A percentile compares a stretch with the other conserved stretches of the same genome.
Evolutionary conservation across 164 flowering plant genomes (phyloP).

Genomic region (Piper betle): DNA sequence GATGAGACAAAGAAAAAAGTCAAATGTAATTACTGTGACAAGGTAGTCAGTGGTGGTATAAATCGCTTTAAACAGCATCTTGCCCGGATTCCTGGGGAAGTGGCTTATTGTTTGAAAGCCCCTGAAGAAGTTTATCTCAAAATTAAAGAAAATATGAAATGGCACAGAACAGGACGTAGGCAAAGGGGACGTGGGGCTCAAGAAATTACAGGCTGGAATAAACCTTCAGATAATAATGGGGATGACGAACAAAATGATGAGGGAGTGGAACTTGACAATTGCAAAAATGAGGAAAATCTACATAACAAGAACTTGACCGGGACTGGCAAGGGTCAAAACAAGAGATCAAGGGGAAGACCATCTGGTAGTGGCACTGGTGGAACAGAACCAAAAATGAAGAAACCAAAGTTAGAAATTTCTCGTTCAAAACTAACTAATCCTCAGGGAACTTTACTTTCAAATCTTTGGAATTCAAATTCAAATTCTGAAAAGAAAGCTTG

Average conservation of each 20-base stretch:
- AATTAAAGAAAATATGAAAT: constrained; percentile 72
- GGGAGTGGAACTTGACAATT: constrained; percentile 22
- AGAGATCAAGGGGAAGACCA: constrained; percentile 21
- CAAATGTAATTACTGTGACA: constrained; percentile 68
- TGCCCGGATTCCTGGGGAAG: constrained; percentile 75
- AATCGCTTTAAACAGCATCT: constrained; percentile 73
- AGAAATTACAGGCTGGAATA: constrained; percentile 29
- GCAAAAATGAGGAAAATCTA: constrained; percentile 18
- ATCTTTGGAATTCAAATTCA: constrained; percentile 19
- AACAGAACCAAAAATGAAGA: constrained; percentile 25
- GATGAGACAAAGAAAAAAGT: constrained; percentile 83
- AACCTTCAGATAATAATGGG: constrained; percentile 40
- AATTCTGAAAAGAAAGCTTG: constrained; percentile 24
- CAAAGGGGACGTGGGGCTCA: constrained; percentile 32
- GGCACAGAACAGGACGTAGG: constrained; percentile 63
- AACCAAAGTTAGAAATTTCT: constrained; percentile 29
- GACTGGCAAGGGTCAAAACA: constrained; percentile 18
- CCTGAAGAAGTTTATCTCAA: constrained; percentile 59
- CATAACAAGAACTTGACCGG: constrained; percentile 17
- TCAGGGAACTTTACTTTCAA: constrained; percentile 16
- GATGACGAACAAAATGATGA: constrained; percentile 42
- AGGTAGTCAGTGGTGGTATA: constrained; percentile 64
- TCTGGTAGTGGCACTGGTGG: constrained; percentile 17
- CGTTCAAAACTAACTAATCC: constrained; percentile 20
- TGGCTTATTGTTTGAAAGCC: constrained; percentile 51